Evolutionary conservation across 169 alveolate species (phyloP).

Genomic region (Besnoitia besnoiti): DNA sequence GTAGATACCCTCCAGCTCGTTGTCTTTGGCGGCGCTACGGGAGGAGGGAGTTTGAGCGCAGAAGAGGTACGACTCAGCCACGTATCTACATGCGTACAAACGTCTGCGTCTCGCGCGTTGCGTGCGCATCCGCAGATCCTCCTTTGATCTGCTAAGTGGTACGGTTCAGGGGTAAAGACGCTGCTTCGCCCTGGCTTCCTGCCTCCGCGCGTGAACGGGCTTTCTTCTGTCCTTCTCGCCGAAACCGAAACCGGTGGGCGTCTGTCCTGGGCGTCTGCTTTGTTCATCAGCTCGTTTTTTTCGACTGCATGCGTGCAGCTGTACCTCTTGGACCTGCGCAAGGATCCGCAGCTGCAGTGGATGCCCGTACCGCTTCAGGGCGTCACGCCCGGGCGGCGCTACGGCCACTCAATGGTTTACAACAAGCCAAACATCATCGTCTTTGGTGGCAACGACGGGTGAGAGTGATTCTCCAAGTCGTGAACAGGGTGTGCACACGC

Average conservation of each 20-base stretch:
- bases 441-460: constrained; percentile 99
- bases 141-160: too few species aligned
- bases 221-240: too few species aligned
- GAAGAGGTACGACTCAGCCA: constrained; percentile 83
- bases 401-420: constrained; percentile 96
- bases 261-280: too few species aligned
- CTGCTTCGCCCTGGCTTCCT: background rate
- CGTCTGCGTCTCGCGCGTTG: too few species aligned
- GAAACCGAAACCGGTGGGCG: too few species aligned
- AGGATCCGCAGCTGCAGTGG: constrained; percentile 94
- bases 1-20: constrained; percentile 95
- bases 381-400: constrained; percentile 98
- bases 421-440: constrained; percentile 95
- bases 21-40: constrained; percentile 99
- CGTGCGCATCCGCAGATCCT: too few species aligned
- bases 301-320: constrained; percentile 70
- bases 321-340: constrained; percentile 94
- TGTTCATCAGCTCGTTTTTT: background rate
- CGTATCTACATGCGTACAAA: too few species aligned
- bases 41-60: constrained; percentile 98
- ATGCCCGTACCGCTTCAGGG: constrained; percentile 97
- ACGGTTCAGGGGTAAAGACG: background rate
- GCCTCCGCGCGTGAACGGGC: too few species aligned
- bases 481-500: too few species aligned
- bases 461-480: too few species aligned